These are phyloP conservation scores for Pythium scleroteichum DNA, from an alignment of 352 stramenopile genomes.

Conservation along the genomic window DNA sequence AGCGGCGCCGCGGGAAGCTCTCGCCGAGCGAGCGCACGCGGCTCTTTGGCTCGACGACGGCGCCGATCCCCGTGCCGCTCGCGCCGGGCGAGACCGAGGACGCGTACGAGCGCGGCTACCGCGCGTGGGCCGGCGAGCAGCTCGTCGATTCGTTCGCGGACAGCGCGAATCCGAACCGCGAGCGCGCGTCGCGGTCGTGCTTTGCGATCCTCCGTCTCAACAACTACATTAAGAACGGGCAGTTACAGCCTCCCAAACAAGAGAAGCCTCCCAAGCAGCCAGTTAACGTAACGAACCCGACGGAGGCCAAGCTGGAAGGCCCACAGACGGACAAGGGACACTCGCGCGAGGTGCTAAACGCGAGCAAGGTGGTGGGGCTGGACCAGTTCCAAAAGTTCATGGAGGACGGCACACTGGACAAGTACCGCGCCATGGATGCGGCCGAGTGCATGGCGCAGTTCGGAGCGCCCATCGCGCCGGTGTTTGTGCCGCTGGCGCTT, in stretches of 20 bases:
- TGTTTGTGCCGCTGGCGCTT: conserved; percentile 8
- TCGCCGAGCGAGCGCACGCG: not conserved
- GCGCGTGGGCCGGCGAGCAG: too few relatives aligned
- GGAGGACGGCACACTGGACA: not conserved
- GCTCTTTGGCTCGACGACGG: not conserved
- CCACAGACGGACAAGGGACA: too few relatives aligned
- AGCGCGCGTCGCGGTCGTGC: too few relatives aligned
- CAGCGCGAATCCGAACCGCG: too few relatives aligned
- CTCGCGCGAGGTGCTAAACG: not conserved
- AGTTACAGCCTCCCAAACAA: too few relatives aligned
- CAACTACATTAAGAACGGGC: too few relatives aligned
- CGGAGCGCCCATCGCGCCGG: not conserved
- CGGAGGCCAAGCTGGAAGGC: too few relatives aligned
- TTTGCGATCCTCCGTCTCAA: too few relatives aligned
- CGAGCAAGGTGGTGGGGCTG: not conserved
- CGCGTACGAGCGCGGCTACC: conserved; percentile 1
- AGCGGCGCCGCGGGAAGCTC: not conserved
- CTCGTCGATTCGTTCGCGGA: too few relatives aligned
- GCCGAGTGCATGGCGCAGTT: conserved; percentile 1
- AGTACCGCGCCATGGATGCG: not conserved
- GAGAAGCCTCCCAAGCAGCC: too few relatives aligned
- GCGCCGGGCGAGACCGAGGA: not conserved
- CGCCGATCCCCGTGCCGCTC: conserved; percentile 1
- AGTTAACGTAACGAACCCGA: too few relatives aligned
- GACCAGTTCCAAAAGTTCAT: not conserved